Evolutionary conservation across 306 rosid genomes (phyloP).

Genomic region (Calophaca sinica): DNA sequence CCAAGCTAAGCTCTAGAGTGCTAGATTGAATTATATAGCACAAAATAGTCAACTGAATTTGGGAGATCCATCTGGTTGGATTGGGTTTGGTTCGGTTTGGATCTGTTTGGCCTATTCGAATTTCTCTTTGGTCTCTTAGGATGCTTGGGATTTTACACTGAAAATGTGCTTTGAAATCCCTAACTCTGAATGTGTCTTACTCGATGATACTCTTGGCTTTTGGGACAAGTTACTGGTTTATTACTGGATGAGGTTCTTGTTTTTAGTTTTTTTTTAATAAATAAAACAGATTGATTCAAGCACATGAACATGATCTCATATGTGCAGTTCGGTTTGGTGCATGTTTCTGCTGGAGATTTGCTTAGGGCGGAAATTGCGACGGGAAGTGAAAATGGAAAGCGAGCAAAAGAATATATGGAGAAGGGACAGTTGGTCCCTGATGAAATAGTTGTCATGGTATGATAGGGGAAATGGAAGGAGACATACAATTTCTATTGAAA

Average conservation of each 20-base stretch:
- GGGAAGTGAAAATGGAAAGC: slow-evolving; percentile 83
- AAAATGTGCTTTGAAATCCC: neutral
- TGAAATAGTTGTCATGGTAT: slow-evolving; percentile 79
- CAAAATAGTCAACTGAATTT: neutral
- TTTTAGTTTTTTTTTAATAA: slow-evolving; percentile 40
- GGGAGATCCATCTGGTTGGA: neutral
- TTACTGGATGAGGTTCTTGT: slow-evolving; percentile 43
- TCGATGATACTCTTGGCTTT: neutral
- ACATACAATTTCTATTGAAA: slow-evolving; percentile 21
- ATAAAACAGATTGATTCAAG: slow-evolving; percentile 56
- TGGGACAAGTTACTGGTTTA: slow-evolving; percentile 17
- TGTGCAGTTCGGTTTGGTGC: slow-evolving; percentile 91
- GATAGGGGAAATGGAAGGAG: slow-evolving; percentile 52
- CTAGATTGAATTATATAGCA: neutral
- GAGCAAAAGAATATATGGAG: slow-evolving; percentile 85
- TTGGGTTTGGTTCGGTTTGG: no score
- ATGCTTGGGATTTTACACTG: neutral
- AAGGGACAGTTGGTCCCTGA: slow-evolving; percentile 85
- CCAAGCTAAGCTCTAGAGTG: neutral
- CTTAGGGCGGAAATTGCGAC: slow-evolving; percentile 86
- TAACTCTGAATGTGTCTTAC: neutral
- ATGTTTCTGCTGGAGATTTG: slow-evolving; percentile 95
- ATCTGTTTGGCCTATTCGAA: neutral
- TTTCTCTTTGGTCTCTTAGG: neutral
- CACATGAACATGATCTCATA: slow-evolving; percentile 39